Evolutionary conservation across 139 green algal species (phyloP), one percentile per base, ranked within the genome.

Genomic region (Pedinophyceae sp.): DNA sequence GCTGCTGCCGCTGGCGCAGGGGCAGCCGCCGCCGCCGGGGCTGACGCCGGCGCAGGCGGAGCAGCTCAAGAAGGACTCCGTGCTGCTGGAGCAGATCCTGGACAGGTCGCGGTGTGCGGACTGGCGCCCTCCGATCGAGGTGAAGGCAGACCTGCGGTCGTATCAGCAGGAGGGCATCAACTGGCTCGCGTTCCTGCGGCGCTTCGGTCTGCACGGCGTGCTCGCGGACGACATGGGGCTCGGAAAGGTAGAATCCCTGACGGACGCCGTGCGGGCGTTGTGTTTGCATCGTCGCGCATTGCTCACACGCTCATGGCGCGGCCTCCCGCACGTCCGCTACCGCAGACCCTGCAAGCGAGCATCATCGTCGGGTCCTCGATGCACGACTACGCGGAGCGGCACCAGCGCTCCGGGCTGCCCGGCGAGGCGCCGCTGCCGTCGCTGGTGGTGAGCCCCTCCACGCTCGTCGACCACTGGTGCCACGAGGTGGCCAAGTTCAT

Each of bases 111-210:
- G 74, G 41, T 63, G 71, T 45, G 76, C 77, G 6, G 81, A 89
- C 34, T 43, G 34, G 10, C 7, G 34, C 5, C 23, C 13, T 5
- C 49, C 49, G 17, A 22, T 55, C 54, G 49, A 53, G 57, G 19
- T 76, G 48, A 59, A 62, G 20, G 54, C 69, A 23, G 41, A 55
- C 10, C 41, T 95, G 67, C 77, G 88, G 17, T 67, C 66, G 15
- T 97, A 97, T 67, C 88, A 97, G 70, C 78, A 82, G 59, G 88
- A 95, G 62, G 90, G 90, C 60, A 79, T 98, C 50, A 88, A 82
- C 75, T 98, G 90, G 90, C 81, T 98, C 25, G 80, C 82, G 6
- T 98, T 98, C 67, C 79, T 98, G 67, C 79, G 72, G 3, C 72
- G 79, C 38, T 94, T 89, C 65, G 82, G 84, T 16, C 74, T 98